Base-by-base conservation (phyloP, 2,329 filamentous ascomycete genomes). In the Apiospora koreana region DNA sequence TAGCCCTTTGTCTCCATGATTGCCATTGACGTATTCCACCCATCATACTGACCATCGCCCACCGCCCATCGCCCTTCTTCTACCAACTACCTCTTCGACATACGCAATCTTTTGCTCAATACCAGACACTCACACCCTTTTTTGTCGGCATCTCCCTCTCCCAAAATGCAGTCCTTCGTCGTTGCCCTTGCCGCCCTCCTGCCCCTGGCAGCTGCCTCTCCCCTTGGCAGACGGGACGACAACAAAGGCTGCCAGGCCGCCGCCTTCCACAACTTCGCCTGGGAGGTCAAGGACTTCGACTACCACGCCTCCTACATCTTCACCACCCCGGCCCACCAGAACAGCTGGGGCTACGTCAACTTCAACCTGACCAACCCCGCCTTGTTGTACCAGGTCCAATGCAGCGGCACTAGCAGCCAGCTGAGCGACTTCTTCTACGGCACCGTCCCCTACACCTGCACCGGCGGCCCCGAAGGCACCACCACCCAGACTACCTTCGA, bases 361-460 rank as follows among this genome's bases (percentile, higher is more conserved):
- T 88, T 88, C 79, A 84, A 83, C 72, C 79, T 88, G n/a, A 75
- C 77, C 69, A 87, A 87, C 81, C 79, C 82, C 18, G 84, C 80
- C 42, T 74, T 86, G 46, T 73, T 78, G 48, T 80, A 81, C 72
- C 74, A 72, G 28, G 76, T 80, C 10, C 66, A 72, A 41, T 88
- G 86, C 82, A 73, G 72, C 38, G 84, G 79, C 62, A 18, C 73
- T 25, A 87, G 84, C 76, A 78, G 73, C 72, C 80, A 82, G 77
- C 81, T 87, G 6, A 71, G 67, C 12, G 83, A 86, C 73, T 88
- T 86, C 76, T 88, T 87, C 79, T 86, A 85, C 76, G 86, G 85
- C 74, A 82, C 77, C 67, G 23, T 82, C 43, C 68, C 74, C 62
- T 88, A 87, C 80, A 76, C 76, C 9, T 88, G 86, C 80, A 73